Evolutionary conservation across 208 protist genomes (phyloP).

Genomic region (Leishmania tarentolae): DNA sequence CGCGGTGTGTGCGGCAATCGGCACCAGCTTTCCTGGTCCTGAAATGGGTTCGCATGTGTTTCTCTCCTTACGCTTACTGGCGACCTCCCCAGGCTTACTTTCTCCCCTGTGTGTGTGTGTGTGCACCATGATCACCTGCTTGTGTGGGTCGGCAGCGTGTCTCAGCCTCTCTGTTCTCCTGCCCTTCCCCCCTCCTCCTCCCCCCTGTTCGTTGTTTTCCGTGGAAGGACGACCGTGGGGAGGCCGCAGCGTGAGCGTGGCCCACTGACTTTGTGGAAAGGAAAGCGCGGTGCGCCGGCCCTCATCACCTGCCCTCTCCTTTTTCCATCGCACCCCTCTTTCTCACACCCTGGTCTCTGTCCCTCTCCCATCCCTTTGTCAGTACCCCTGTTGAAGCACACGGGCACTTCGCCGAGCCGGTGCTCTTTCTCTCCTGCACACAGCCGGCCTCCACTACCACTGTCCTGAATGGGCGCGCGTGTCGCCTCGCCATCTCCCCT

Average conservation of each 20-base stretch:
- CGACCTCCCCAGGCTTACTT: neutral
- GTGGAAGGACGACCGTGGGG: neutral
- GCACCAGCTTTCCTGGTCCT: neutral
- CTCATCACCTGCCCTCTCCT: neutral
- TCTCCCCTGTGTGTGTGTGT: neutral
- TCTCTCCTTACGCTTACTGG: neutral
- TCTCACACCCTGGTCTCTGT: too few species aligned
- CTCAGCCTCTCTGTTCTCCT: neutral
- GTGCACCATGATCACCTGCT: neutral
- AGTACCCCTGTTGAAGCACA: neutral
- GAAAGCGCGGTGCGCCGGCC: neutral
- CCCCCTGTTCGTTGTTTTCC: neutral
- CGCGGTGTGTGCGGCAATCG: neutral
- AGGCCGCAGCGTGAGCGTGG: neutral
- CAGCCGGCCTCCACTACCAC: neutral
- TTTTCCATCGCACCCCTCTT: neutral
- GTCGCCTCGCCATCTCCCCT: neutral
- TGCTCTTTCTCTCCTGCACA: neutral
- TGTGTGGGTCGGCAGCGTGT: neutral
- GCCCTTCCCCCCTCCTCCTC: neutral
- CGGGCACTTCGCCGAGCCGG: neutral
- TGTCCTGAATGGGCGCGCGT: conserved; percentile 3
- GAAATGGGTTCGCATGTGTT: too few species aligned
- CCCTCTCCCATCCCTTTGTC: neutral
- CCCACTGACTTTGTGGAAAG: neutral